These are phyloP conservation scores for Apiospora koreana DNA, from an alignment of 2,329 filamentous ascomycete species.

Conservation along the genomic window DNA sequence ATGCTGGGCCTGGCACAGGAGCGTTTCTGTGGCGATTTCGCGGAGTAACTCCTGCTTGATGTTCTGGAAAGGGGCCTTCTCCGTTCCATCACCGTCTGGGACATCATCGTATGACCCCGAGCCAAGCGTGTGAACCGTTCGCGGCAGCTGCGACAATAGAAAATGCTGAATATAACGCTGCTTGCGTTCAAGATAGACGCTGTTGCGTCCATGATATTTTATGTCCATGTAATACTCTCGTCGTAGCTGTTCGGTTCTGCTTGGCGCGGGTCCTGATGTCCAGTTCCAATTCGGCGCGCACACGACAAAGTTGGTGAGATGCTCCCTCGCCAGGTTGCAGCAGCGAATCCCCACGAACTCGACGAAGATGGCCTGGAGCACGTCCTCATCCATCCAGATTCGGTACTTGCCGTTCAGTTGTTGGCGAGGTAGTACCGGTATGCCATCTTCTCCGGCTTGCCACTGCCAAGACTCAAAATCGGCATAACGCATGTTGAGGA, in stretches of 20 bases:
- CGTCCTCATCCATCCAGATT: conserved; percentile 48
- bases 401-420: conserved; percentile 46
- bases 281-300: conserved; percentile 11
- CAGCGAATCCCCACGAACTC: conserved; percentile 42
- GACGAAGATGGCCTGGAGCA: conserved; percentile 45
- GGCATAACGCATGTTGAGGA: conserved; percentile 43
- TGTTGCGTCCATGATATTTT: not conserved
- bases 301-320: conserved; percentile 25
- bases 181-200: conserved; percentile 14
- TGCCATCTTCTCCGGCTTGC: conserved; percentile 40
- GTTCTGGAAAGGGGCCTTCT: conserved; percentile 22
- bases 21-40: conserved; percentile 38
- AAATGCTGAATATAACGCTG: conserved; percentile 30
- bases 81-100: conserved; percentile 25
- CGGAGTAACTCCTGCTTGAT: conserved; percentile 41
- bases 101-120: conserved; percentile 26
- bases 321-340: conserved; percentile 32
- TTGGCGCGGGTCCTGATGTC: conserved; percentile 16
- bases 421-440: conserved; percentile 42
- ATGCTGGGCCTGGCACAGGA: conserved; percentile 29
- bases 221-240: conserved; percentile 27
- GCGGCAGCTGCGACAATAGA: conserved; percentile 37
- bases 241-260: conserved; percentile 26
- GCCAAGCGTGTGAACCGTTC: conserved; percentile 24
- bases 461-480: conserved; percentile 44